Conservation (phyloP, 805 yeast species). For the Candida ponderosae region DNA sequence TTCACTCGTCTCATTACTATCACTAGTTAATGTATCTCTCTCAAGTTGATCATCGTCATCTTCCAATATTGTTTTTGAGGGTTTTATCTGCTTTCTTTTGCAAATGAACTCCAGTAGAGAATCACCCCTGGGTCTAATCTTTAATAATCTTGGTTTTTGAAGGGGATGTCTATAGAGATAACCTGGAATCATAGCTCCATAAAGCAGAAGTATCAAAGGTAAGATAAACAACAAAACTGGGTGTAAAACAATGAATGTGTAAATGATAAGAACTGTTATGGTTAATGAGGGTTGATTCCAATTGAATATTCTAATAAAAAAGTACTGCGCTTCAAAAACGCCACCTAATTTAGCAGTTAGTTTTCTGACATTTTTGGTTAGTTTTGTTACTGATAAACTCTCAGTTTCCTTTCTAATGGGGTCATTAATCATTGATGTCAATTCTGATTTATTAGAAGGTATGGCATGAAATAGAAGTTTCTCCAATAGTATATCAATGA, state of each 20-base stretch:
- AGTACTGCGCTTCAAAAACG: slow-evolving; percentile 55
- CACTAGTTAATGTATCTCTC: slow-evolving; percentile 13
- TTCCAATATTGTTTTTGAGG: slow-evolving; percentile 18
- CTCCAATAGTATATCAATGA: slow-evolving; percentile 51
- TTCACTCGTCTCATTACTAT: slow-evolving; percentile 4
- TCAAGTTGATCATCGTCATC: slow-evolving; percentile 27
- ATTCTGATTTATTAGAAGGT: slow-evolving; percentile 35
- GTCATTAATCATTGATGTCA: slow-evolving; percentile 35
- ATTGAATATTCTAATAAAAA: slow-evolving; percentile 44
- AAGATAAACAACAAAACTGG: slow-evolving; percentile 61
- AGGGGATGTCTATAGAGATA: slow-evolving; percentile 64
- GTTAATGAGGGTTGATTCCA: slow-evolving; percentile 79
- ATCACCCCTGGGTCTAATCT: slow-evolving; percentile 44
- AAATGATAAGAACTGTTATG: slow-evolving; percentile 44
- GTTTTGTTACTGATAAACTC: slow-evolving; percentile 46
- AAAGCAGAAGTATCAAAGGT: slow-evolving; percentile 50
- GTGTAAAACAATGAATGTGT: slow-evolving; percentile 61
- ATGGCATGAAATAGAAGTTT: slow-evolving; percentile 41
- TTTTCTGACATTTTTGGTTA: slow-evolving; percentile 50
- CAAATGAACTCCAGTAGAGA: slow-evolving; percentile 37
- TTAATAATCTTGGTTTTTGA: slow-evolving; percentile 33
- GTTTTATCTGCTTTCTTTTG: slow-evolving; percentile 4
- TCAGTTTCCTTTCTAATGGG: slow-evolving; percentile 37
- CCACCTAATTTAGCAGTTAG: slow-evolving; percentile 48
- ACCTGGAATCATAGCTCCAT: slow-evolving; percentile 61